Base-by-base conservation (phyloP, 2,329 filamentous ascomycete genomes). In the Magnaporthales sp. region DNA sequence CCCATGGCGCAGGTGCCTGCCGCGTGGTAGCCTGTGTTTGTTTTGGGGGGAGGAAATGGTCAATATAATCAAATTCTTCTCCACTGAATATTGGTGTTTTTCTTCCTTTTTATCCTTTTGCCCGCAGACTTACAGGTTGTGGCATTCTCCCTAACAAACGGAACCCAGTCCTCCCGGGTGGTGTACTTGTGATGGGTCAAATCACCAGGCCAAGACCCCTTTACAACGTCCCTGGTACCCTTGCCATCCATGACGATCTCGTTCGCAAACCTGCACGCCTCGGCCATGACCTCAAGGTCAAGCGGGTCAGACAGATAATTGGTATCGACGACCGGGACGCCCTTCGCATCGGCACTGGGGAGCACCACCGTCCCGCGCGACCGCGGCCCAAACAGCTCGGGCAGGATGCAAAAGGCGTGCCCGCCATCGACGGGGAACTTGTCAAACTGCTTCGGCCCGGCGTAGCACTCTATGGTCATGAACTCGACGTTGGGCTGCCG, bases 401-500 rank as follows among this genome's bases (percentile, higher is more conserved):
- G 80, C 65, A 89, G 83, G 1, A 89, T 81, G 19, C 32, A 46
- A 46, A 46, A 46, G 32, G 32, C 19, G 38, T 51, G 38, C 19
- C 9, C 2, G 38, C 38, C 38, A 19, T 19, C 38, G 38, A 51
- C 32, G 32, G 32, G 32, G 15, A 46, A 46, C 5, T 46, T 15
- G 32, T 13, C 19, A 5, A 19, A 46, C 13, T 2, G 6, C 19
- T n/a, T 51, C 4, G 38, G 38, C 19, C 38, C 38, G 19, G 6
- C 38, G 38, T n/a, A 51, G 0, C 19, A 51, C 38, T n/a, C 15
- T 6, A 51, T 51, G 5, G 38, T n/a, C 38, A 51, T 86, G 38
- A 87, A 79, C 74, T 87, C 84, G 69, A 87, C 87, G 69, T 87
- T 85, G 29, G 85, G 85, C 73, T 87, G 84, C 7, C 83, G 84